Conservation (phyloP, 306 rosid genomes). For the Glycine tomentella region DNA sequence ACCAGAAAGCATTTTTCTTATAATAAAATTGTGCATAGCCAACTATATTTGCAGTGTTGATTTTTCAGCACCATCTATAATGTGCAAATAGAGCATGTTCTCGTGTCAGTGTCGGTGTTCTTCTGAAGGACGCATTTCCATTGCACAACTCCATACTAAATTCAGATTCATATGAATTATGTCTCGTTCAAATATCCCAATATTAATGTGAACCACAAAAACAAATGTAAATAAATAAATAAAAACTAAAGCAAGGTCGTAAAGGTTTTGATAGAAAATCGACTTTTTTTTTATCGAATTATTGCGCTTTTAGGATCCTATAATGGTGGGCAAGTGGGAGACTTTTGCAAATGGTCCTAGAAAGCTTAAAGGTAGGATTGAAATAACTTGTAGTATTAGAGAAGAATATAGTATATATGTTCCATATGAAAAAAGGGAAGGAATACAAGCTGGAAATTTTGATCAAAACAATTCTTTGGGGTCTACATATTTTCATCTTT, state of each 20-base stretch:
- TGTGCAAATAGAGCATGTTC: conserved; percentile 42
- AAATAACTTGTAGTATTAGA: conserved; percentile 12
- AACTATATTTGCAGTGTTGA: conserved; percentile 23
- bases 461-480: conserved; percentile 39
- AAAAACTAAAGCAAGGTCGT: neutral
- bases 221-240: neutral
- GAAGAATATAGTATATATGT: conserved; percentile 6
- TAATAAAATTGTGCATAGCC: conserved; percentile 27
- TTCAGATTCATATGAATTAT: conserved; percentile 9
- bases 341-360: conserved; percentile 35
- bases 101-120: conserved; percentile 55
- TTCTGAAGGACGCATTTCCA: conserved; percentile 7
- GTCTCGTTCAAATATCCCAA: neutral
- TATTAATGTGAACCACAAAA: conserved; percentile 29
- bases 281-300: conserved; percentile 21
- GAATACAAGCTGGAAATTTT: conserved; percentile 39
- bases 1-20: neutral
- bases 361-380: conserved; percentile 36
- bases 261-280: conserved; percentile 23
- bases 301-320: conserved; percentile 46
- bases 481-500: conserved; percentile 33
- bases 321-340: conserved; percentile 43
- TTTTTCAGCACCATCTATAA: conserved; percentile 24
- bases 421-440: neutral
- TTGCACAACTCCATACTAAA: neutral